These are phyloP conservation scores for Raddia distichophylla DNA, from an alignment of 176 grass and related monocot species.

Conservation along the genomic window DNA sequence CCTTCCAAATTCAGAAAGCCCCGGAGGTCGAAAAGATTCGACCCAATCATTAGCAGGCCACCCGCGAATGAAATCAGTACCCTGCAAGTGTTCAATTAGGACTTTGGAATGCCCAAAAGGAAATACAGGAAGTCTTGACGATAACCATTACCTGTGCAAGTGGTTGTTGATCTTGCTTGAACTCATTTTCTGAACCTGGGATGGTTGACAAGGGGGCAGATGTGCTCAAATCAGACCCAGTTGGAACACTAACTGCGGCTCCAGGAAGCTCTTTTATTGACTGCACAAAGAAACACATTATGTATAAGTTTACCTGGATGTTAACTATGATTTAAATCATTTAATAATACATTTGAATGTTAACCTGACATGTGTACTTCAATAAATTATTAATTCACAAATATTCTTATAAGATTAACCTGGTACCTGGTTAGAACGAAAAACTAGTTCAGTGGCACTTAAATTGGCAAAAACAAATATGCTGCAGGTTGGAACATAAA, in stretches of 20 bases:
- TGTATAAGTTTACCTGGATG: conserved; percentile 5
- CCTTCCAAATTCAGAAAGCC: conserved; percentile 48
- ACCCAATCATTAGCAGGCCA: conserved; percentile 76
- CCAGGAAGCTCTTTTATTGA: conserved; percentile 86
- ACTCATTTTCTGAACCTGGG: conserved; percentile 81
- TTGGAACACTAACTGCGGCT: conserved; percentile 61
- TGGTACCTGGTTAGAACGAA: neutral
- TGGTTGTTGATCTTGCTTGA: conserved; percentile 69
- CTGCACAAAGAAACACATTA: conserved; percentile 52
- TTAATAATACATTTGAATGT: conserved; percentile 20
- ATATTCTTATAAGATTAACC: neutral
- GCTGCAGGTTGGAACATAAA: neutral
- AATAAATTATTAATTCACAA: neutral
- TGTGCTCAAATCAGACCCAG: conserved; percentile 58
- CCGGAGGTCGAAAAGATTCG: conserved; percentile 64
- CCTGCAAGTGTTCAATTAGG: conserved; percentile 53
- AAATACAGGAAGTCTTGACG: conserved; percentile 12
- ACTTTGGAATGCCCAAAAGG: conserved; percentile 35
- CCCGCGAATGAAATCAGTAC: conserved; percentile 60
- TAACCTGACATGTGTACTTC: conserved; percentile 8
- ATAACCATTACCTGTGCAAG: conserved; percentile 54
- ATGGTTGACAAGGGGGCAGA: conserved; percentile 69
- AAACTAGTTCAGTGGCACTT: neutral
- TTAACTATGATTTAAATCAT: neutral
- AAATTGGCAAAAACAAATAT: neutral